Evolutionary conservation across 2,329 filamentous ascomycete species (phyloP).

Genomic region (Apiospora koreana): DNA sequence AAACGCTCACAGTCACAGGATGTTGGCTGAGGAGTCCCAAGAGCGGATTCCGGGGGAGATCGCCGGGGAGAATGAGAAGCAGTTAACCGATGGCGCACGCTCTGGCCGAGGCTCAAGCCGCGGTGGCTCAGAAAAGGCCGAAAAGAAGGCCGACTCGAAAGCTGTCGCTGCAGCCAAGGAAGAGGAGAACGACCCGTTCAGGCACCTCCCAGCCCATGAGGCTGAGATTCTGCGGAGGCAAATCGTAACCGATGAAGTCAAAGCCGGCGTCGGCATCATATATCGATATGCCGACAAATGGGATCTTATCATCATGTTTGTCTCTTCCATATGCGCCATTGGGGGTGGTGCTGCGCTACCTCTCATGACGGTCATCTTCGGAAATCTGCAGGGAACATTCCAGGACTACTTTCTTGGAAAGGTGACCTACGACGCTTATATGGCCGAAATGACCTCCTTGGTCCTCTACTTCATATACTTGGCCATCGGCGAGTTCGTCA

Average conservation of each 20-base stretch:
- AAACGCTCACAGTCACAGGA: slow-evolving; percentile 5
- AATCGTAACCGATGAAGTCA: slow-evolving; percentile 63
- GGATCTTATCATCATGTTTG: slow-evolving; percentile 63
- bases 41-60: not conserved
- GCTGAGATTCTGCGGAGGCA: slow-evolving; percentile 68
- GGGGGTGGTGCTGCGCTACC: slow-evolving; percentile 74
- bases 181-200: slow-evolving; percentile 55
- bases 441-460: slow-evolving; percentile 57
- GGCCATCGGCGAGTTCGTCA: slow-evolving; percentile 76
- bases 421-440: slow-evolving; percentile 56
- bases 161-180: slow-evolving; percentile 38
- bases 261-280: slow-evolving; percentile 64
- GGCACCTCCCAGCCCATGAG: slow-evolving; percentile 66
- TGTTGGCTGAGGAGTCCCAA: not conserved
- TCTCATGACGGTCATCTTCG: slow-evolving; percentile 81
- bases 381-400: slow-evolving; percentile 73
- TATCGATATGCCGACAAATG: slow-evolving; percentile 70
- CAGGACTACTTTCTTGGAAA: slow-evolving; percentile 55
- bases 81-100: not conserved
- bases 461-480: slow-evolving; percentile 87
- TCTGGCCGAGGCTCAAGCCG: not conserved
- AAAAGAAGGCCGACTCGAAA: slow-evolving; percentile 45
- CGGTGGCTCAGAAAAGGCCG: not conserved
- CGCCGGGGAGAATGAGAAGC: not conserved
- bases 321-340: slow-evolving; percentile 66